Evolutionary conservation across 2,329 filamentous ascomycete species (phyloP).

Genomic region (Drechslerella stenobrocha): DNA sequence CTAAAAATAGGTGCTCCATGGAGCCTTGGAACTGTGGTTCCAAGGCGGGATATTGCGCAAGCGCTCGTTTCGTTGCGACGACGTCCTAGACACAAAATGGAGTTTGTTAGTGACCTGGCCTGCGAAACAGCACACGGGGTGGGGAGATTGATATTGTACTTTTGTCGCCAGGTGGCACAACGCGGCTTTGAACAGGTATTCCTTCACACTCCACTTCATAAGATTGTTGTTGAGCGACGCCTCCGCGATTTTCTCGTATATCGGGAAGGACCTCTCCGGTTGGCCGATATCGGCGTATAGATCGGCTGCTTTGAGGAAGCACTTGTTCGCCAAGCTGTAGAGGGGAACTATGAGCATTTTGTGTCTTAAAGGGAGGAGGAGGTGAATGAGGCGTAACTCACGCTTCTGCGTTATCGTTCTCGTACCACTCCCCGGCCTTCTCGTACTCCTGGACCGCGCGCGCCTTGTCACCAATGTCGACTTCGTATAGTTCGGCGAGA

Average conservation of each 20-base stretch:
- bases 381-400: slow-evolving; percentile 59
- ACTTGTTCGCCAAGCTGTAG: slow-evolving; percentile 80
- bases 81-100: slow-evolving; percentile 62
- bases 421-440: slow-evolving; percentile 83
- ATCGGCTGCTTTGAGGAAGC: slow-evolving; percentile 89
- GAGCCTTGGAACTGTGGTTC: slow-evolving; percentile 75
- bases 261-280: slow-evolving; percentile 78
- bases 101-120: no score
- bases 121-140: no score
- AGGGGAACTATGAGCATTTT: slow-evolving; percentile 10
- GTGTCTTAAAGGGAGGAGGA: background rate
- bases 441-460: slow-evolving; percentile 81
- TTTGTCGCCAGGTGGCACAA: slow-evolving; percentile 80
- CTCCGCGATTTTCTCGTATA: slow-evolving; percentile 81
- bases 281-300: slow-evolving; percentile 78
- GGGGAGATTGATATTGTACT: no score
- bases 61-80: slow-evolving; percentile 74
- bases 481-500: slow-evolving; percentile 81
- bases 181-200: slow-evolving; percentile 91
- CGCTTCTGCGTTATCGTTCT: slow-evolving; percentile 81
- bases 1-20: slow-evolving; percentile 78
- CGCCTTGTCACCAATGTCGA: slow-evolving; percentile 75
- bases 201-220: slow-evolving; percentile 92
- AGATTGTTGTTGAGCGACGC: slow-evolving; percentile 83
- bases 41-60: slow-evolving; percentile 79